Conservation (phyloP, 805 yeast species). For the Yarrowia osloensis region DNA sequence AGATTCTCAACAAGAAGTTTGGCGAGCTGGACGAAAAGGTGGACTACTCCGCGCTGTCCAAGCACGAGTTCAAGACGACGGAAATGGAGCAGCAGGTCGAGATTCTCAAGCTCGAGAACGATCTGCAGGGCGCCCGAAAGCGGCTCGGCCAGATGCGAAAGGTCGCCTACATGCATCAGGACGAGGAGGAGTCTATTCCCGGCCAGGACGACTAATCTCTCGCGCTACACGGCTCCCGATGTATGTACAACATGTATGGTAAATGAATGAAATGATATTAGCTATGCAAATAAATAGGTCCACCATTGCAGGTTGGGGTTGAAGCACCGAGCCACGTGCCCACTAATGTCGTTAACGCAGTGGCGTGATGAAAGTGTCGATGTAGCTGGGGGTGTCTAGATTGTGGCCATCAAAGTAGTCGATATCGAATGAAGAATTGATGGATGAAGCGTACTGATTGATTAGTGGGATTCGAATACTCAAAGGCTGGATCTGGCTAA, state of each 20-base stretch:
- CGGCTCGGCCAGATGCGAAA: slow-evolving; percentile 82
- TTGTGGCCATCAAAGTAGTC: neutral
- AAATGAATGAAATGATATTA: slow-evolving; percentile 2
- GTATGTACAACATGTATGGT: slow-evolving; percentile 1
- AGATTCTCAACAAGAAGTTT: slow-evolving; percentile 46
- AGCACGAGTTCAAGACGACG: slow-evolving; percentile 78
- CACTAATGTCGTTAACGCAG: neutral
- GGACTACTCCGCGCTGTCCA: slow-evolving; percentile 67
- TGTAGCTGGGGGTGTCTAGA: neutral
- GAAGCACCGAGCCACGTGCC: neutral
- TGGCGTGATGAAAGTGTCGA: neutral
- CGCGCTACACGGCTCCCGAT: too few relatives aligned
- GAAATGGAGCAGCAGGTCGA: slow-evolving; percentile 95
- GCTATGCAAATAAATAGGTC: neutral
- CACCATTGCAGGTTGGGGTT: neutral
- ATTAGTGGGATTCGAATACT: neutral
- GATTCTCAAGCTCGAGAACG: slow-evolving; percentile 77
- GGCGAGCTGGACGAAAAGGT: slow-evolving; percentile 43
- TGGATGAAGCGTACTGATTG: neutral
- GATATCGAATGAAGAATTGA: neutral
- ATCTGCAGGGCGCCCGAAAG: slow-evolving; percentile 70
- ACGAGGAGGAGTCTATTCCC: slow-evolving; percentile 49
- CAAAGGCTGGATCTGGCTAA: neutral
- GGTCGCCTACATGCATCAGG: slow-evolving; percentile 69
- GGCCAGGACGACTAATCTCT: slow-evolving; percentile 28